Conservation (phyloP, 352 stramenopile species). For the Globisporangium lucens region DNA sequence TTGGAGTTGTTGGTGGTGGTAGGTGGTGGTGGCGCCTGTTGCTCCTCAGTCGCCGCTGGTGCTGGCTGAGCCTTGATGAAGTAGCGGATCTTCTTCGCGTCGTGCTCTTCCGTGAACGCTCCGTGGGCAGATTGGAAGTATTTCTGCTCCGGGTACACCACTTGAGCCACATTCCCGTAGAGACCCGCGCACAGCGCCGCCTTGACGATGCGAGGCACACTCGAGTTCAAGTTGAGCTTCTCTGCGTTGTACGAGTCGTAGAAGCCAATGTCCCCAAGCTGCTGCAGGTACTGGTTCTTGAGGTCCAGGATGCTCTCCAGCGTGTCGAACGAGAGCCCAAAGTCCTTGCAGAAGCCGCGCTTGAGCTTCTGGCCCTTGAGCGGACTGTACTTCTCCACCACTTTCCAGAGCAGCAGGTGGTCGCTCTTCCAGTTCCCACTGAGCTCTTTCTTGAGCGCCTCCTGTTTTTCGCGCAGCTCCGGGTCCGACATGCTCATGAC, state of each 20-base stretch:
- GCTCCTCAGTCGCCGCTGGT: slow-evolving; percentile 11
- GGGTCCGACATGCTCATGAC: slow-evolving; percentile 67
- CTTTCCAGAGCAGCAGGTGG: slow-evolving; percentile 69
- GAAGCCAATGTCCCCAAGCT: slow-evolving; percentile 75
- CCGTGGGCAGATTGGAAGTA: slow-evolving; percentile 94
- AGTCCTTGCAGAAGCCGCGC: slow-evolving; percentile 65
- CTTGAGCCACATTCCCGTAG: slow-evolving; percentile 78
- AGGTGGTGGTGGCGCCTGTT: background rate
- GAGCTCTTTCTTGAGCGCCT: slow-evolving; percentile 67
- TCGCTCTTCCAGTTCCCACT: slow-evolving; percentile 69
- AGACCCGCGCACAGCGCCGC: slow-evolving; percentile 77
- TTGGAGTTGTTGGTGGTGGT: background rate
- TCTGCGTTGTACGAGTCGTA: slow-evolving; percentile 46
- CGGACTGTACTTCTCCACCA: slow-evolving; percentile 73
- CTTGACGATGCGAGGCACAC: slow-evolving; percentile 90
- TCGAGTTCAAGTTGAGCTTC: slow-evolving; percentile 57
- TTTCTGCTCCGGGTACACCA: slow-evolving; percentile 91
- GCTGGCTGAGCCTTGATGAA: slow-evolving; percentile 63
- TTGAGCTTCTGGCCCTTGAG: slow-evolving; percentile 47
- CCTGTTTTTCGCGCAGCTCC: slow-evolving; percentile 51
- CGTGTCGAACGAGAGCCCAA: slow-evolving; percentile 81
- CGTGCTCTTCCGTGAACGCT: slow-evolving; percentile 86
- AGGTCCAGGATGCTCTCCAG: slow-evolving; percentile 92
- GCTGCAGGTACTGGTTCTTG: slow-evolving; percentile 82
- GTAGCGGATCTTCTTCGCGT: slow-evolving; percentile 93